Conservation (phyloP, 176 grass and related monocot genomes). For the Elaeis guineensis region DNA sequence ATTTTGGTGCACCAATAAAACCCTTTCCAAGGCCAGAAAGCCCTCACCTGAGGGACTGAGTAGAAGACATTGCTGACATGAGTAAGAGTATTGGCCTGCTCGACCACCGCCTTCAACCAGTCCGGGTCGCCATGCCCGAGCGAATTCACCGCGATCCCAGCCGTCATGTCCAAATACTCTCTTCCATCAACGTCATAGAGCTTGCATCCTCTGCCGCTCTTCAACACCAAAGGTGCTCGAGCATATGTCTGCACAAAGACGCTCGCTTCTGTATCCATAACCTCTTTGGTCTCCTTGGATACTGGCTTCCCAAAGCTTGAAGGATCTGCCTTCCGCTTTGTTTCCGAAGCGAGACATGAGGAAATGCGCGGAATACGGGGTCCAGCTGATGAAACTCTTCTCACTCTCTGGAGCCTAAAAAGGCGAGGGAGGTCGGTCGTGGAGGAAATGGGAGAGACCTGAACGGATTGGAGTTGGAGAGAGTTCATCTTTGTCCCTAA, state of each 20-base stretch:
- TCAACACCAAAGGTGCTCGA: conserved; percentile 51
- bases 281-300: conserved; percentile 25
- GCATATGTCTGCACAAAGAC: conserved; percentile 73
- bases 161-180: too few species aligned
- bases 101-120: conserved; percentile 22
- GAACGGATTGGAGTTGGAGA: neutral
- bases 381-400: neutral
- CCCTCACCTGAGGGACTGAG: conserved; percentile 48
- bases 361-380: neutral
- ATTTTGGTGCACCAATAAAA: too few species aligned
- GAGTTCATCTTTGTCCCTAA: neutral
- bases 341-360: too few species aligned
- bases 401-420: neutral
- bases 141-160: conserved; percentile 77
- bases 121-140: conserved; percentile 66
- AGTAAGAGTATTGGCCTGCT: conserved; percentile 36
- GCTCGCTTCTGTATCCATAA: conserved; percentile 54
- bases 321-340: too few species aligned
- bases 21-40: too few species aligned
- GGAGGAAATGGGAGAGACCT: neutral
- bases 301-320: neutral
- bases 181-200: conserved; percentile 49
- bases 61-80: conserved; percentile 82
- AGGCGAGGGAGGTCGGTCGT: neutral
- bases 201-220: conserved; percentile 60